A percentile compares a stretch with the other conserved stretches of the same genome.
phyloP scores from a whole-genome alignment of 192 early-diverging fungal genomes.

The Phlyctochytrium arcticum region DNA sequence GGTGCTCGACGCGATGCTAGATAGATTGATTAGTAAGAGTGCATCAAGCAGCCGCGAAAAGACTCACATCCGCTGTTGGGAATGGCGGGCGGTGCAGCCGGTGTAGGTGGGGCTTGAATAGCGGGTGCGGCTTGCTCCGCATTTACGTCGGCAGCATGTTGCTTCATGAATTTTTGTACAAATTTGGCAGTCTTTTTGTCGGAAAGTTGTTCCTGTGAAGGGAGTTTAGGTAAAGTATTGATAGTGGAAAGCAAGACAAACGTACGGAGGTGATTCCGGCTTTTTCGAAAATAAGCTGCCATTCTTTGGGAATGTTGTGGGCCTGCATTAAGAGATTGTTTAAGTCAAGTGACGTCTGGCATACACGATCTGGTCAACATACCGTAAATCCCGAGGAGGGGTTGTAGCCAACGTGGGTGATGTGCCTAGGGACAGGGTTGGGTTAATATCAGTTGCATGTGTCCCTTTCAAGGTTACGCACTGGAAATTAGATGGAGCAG shows the following conservation, averaged over 20 bases:
- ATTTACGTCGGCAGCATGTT: conserved; percentile 26
- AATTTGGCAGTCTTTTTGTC: conserved; percentile 42
- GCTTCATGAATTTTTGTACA: conserved; percentile 51
- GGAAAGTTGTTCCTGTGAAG: conserved; percentile 33
- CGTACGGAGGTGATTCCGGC: conserved; percentile 53
- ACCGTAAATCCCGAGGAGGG: conserved; percentile 43
- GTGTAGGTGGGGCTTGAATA: conserved; percentile 1
- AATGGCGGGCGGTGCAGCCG: conserved; percentile 5
- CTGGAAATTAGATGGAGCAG: conserved; percentile 44
- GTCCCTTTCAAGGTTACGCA: conserved; percentile 2
- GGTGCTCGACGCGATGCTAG: conserved; percentile 23
- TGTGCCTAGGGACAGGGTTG: conserved; percentile 26
- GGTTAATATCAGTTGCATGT: neutral
- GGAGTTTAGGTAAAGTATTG: too few relatives aligned
- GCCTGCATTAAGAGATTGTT: conserved; percentile 15
- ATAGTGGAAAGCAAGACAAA: too few relatives aligned
- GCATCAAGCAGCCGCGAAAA: too few relatives aligned
- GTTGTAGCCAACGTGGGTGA: conserved; percentile 50
- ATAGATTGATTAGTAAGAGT: too few relatives aligned
- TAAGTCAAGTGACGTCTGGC: neutral
- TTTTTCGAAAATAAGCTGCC: conserved; percentile 51
- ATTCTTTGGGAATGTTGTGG: conserved; percentile 51
- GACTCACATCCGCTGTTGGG: neutral
- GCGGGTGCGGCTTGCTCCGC: neutral
- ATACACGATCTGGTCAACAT: conserved; percentile 2